These are phyloP conservation scores for Scutellaria minor DNA, from an alignment of 257 asterid species.

Conservation along the genomic window DNA sequence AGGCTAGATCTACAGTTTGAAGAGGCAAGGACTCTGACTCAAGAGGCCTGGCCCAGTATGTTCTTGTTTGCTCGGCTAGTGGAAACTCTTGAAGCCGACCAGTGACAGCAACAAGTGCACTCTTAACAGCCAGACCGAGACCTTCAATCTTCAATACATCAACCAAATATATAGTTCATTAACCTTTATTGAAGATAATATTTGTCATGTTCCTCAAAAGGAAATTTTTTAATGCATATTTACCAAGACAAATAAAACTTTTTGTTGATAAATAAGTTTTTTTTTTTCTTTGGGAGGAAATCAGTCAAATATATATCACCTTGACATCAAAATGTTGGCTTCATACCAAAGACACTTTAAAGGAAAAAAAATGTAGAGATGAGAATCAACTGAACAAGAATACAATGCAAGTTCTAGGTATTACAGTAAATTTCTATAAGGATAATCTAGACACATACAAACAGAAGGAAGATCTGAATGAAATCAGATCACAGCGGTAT, in stretches of 20 bases:
- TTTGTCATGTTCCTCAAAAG: background rate
- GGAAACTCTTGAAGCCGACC: constrained; percentile 69
- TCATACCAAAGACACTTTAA: constrained; percentile 17
- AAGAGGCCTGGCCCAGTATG: constrained; percentile 35
- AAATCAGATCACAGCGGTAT: background rate
- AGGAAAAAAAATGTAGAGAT: constrained; percentile 1
- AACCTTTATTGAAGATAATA: constrained; percentile 7
- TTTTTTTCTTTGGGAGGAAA: background rate
- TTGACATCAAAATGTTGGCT: background rate
- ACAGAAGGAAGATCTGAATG: constrained; percentile 11
- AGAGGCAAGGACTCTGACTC: constrained; percentile 43
- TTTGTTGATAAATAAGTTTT: constrained; percentile 5
- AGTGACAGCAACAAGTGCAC: constrained; percentile 67
- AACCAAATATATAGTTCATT: constrained; percentile 9
- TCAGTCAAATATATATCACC: background rate
- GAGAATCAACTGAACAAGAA: constrained; percentile 4
- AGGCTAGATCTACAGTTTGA: constrained; percentile 44
- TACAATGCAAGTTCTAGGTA: background rate
- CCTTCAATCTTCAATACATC: constrained; percentile 62
- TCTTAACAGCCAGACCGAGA: constrained; percentile 60
- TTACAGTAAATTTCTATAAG: background rate
- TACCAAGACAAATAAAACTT: background rate
- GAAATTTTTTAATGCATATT: constrained; percentile 18
- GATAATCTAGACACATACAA: background rate
- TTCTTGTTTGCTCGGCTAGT: constrained; percentile 45